Evolutionary conservation across 306 rosid species (phyloP), one percentile per base, ranked within the genome.

Genomic region (Glycine soja): DNA sequence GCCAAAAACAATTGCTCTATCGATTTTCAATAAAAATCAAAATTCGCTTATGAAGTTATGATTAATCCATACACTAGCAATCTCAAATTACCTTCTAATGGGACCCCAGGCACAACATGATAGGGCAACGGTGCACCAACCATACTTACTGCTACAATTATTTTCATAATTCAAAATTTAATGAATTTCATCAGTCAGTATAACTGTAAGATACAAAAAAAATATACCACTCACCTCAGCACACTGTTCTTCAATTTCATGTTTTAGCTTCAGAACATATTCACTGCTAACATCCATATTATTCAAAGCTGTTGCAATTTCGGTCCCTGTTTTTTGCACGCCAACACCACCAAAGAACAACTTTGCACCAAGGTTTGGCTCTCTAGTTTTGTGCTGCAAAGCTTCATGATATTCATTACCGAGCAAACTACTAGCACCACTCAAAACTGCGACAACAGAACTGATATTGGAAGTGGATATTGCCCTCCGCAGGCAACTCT

Each of bases 221-320:
- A 34, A 88, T 43, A 54, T 5, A 43, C 56, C 72, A 84, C 86
- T 85, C 83, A 95, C 98, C 98, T 91, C 97, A 16, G 92, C 86
- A 84, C 97, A 93, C 69, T 90, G 97, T 88, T 95, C 99, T 84
- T 95, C 99, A 54, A 95, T 91, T 82, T 89, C 97, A 18, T 95
- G 94, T 78, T 90, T 93, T 40, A 95, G 92, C 87, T 95, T 95
- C 78, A 93, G 85, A 72, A 93, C 96, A 80, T 93, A 95, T 78
- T 93, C 99, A 45, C 98, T 66, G 56, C 99, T 95, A 59, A 95
- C 89, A 69, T 95, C 98, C 88, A 93, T 88, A 75, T 95, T 93
- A 85, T 95, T 95, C 81, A 95, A 88, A 82, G 94, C 94, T 0
- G 96, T 89, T 75, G 98, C 92, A 75, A 95, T 87, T 88, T 95